These are phyloP conservation scores for Colletotrichum orchidophilum DNA, from an alignment of 2,329 filamentous ascomycete genomes.

Conservation along the genomic window DNA sequence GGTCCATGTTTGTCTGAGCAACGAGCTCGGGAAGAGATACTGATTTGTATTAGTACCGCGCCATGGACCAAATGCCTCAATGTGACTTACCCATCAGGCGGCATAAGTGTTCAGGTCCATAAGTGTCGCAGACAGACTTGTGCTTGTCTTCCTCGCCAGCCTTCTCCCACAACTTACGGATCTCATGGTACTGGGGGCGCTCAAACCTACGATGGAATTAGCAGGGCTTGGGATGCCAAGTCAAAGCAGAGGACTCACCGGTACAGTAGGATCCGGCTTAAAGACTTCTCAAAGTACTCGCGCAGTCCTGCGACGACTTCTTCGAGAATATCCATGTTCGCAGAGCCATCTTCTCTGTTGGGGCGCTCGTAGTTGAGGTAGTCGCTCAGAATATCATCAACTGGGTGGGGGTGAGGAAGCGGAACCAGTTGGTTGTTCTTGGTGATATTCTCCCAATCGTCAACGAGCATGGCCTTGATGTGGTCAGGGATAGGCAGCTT, in stretches of 20 bases:
- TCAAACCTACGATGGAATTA: conserved; percentile 73
- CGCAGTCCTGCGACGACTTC: conserved; percentile 87
- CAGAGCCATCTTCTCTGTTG: conserved; percentile 71
- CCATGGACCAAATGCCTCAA: neutral
- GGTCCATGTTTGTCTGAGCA: conserved; percentile 98
- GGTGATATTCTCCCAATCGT: conserved; percentile 99
- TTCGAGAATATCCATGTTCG: conserved; percentile 85
- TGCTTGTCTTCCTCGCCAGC: conserved; percentile 71
- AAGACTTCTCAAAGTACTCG: conserved; percentile 92
- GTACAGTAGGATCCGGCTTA: conserved; percentile 91
- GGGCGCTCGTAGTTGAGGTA: conserved; percentile 78
- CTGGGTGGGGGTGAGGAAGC: conserved; percentile 80
- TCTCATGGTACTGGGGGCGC: conserved; percentile 84
- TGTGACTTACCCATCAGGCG: conserved; percentile 80
- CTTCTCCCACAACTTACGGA: conserved; percentile 75
- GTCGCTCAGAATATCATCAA: conserved; percentile 80
- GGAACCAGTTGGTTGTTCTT: conserved; percentile 92
- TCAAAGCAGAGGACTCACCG: conserved; percentile 51
- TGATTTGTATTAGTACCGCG: conserved; percentile 47
- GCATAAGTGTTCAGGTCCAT: conserved; percentile 91
- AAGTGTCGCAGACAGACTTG: conserved; percentile 81
- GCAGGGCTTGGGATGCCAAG: neutral
- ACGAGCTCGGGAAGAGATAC: conserved; percentile 92
- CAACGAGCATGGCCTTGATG: conserved; percentile 90
- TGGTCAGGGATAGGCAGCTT: conserved; percentile 88